These are phyloP conservation scores for Fraxinus xanthoxyloides DNA, from an alignment of 305 asterid genomes.

Conservation along the genomic window DNA sequence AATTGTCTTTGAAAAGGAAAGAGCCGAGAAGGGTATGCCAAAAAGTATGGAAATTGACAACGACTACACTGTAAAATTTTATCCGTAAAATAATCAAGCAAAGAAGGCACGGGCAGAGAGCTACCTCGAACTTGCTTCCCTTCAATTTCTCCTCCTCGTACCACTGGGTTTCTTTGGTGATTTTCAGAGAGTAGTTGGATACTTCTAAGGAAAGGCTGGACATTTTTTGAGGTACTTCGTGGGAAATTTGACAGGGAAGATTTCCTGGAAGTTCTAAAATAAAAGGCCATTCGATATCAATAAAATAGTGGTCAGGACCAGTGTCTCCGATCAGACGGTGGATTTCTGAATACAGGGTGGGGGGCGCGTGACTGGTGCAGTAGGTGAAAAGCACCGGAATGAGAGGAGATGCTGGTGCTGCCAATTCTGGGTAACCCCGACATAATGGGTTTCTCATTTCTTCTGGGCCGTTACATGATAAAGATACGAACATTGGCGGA, in stretches of 20 bases:
- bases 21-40: conserved; percentile 80
- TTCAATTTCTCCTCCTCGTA: conserved; percentile 42
- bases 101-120: conserved; percentile 72
- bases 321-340: neutral
- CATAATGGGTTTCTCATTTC: neutral
- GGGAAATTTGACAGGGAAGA: conserved; percentile 5
- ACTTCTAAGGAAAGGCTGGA: conserved; percentile 23
- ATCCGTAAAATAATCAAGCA: conserved; percentile 51
- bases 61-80: conserved; percentile 45
- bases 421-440: neutral
- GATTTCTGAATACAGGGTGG: neutral
- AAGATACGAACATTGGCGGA: neutral
- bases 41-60: conserved; percentile 63
- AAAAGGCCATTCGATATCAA: conserved; percentile 41
- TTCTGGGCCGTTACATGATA: neutral
- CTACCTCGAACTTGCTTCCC: conserved; percentile 61
- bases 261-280: conserved; percentile 30
- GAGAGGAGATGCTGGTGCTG: neutral
- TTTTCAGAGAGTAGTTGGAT: conserved; percentile 24
- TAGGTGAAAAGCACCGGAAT: neutral
- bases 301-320: conserved; percentile 3
- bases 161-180: conserved; percentile 27
- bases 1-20: conserved; percentile 51
- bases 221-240: conserved; percentile 24
- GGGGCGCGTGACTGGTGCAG: neutral